Evolutionary conservation across 768 basidiomycete genomes (phyloP).

Genomic region (Boletus subcaerulescens): DNA sequence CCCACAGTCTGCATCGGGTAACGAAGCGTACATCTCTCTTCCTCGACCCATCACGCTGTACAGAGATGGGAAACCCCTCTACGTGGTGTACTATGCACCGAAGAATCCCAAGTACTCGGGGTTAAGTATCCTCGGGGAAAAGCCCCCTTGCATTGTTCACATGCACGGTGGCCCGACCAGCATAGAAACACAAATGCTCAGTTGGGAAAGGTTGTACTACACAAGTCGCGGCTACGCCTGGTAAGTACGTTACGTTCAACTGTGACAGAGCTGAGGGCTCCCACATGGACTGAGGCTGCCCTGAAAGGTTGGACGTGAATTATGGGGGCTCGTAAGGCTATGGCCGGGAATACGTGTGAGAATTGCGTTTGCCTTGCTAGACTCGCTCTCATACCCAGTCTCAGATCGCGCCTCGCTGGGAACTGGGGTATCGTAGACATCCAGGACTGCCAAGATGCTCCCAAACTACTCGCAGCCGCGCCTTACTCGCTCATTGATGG

Average conservation of each 20-base stretch:
- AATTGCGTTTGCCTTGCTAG: background rate
- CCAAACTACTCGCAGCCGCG: conserved; percentile 43
- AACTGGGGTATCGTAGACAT: conserved; percentile 78
- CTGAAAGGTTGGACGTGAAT: conserved; percentile 64
- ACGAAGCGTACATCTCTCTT: conserved; percentile 40
- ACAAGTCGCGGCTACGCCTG: conserved; percentile 74
- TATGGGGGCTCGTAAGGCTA: conserved; percentile 75
- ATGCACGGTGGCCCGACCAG: conserved; percentile 75
- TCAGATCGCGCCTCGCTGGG: conserved; percentile 49
- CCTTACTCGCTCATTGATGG: conserved; percentile 58
- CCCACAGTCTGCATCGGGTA: conserved; percentile 5
- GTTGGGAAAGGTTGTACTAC: conserved; percentile 59
- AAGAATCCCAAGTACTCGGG: conserved; percentile 59
- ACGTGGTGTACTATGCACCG: conserved; percentile 68
- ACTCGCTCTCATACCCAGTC: background rate
- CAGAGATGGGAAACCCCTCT: conserved; percentile 39
- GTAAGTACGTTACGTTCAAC: conserved; percentile 34
- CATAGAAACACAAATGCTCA: conserved; percentile 43
- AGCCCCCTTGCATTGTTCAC: conserved; percentile 63
- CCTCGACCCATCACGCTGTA: conserved; percentile 47
- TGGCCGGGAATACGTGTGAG: conserved; percentile 61
- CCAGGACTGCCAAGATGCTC: conserved; percentile 58
- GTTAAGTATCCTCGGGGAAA: conserved; percentile 45
- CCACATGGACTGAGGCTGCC: background rate
- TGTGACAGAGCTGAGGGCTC: too few relatives aligned